Evolutionary conservation across 2,329 filamentous ascomycete species (phyloP), one percentile per base, ranked within the genome.

Genomic region (Aspergillus sp.): DNA sequence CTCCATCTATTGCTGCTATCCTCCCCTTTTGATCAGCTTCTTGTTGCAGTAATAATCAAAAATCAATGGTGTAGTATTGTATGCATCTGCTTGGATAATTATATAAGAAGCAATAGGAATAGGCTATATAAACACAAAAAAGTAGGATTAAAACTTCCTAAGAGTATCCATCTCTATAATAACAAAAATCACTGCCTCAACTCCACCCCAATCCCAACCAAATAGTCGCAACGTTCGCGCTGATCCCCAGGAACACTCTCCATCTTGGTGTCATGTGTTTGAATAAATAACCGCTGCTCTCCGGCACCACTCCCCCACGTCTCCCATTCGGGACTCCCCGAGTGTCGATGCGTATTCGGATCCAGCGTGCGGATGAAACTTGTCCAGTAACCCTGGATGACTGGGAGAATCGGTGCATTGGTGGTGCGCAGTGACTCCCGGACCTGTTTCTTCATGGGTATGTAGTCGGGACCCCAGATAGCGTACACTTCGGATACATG

Each of bases 311-410:
- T 55, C 8, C 51, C 61, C 42, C 73, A 81, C 4, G 62, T 60
- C 50, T 68, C 62, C 81, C 81, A 84, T 46, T 64, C 63, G 3
- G 78, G 77, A 39, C 70, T 69, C 0, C 71, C 73, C 0, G 51
- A 34, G 39, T 64, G 52, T 6, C 78, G 72, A 46, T 73, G 65
- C 10, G 56, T 70, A 59, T 89, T 90, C 0, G 86, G 86, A 61
- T 90, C 72, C 34, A 80, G 73, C 0, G 72, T 73, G 28, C 77
- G 69, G 50, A 90, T 80, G 59, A 90, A 90, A 52, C 81, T 86
- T 1, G 81, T 79, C 83, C 84, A 89, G 63, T 88, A 90, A 0
- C 73, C 76, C 57, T 87, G 82, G 29, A 85, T 76, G 0, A 84
- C 66, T 0, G 77, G 72, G 1, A 85, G 73, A 4, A 85, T 79